Conservation (phyloP, 1,284 basidiomycete genomes). For the Tilletiopsis washingtonensis region DNA sequence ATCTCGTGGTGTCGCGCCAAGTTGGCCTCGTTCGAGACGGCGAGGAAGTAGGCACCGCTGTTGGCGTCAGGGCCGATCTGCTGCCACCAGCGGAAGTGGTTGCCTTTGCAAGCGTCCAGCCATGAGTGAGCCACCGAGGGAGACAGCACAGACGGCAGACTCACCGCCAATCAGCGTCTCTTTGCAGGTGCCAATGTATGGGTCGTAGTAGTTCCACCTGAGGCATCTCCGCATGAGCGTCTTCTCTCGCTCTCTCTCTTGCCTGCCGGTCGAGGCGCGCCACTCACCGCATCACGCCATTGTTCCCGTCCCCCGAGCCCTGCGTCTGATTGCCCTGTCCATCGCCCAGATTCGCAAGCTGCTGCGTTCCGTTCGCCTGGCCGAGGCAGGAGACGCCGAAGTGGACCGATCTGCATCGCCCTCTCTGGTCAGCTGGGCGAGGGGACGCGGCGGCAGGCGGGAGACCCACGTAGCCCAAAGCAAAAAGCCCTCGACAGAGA, state of each 20-base stretch:
- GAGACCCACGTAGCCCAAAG: slow-evolving; percentile 33
- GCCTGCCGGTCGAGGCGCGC: no score
- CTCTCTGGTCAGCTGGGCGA: background rate
- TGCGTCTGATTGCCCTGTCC: slow-evolving; percentile 22
- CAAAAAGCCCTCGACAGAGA: slow-evolving; percentile 38
- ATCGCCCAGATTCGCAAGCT: slow-evolving; percentile 37
- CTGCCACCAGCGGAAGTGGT: slow-evolving; percentile 83
- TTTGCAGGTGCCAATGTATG: slow-evolving; percentile 30
- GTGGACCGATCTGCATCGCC: slow-evolving; percentile 27
- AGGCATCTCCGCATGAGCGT: no score
- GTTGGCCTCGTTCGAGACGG: slow-evolving; percentile 47
- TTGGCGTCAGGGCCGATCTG: slow-evolving; percentile 62
- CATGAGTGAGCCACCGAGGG: no score
- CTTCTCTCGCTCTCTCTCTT: no score
- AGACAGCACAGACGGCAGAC: no score
- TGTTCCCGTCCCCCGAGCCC: slow-evolving; percentile 29
- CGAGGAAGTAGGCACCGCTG: slow-evolving; percentile 75
- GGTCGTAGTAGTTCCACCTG: slow-evolving; percentile 37
- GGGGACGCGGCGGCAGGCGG: background rate
- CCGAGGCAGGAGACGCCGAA: slow-evolving; percentile 45
- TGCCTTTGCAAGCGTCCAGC: no score
- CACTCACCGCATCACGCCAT: slow-evolving; percentile 34
- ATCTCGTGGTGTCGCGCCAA: slow-evolving; percentile 26
- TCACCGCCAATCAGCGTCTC: slow-evolving; percentile 82
- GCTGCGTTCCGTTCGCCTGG: slow-evolving; percentile 31